Base-by-base conservation (phyloP, 768 basidiomycete genomes). In the Fomitopsis serialis region DNA sequence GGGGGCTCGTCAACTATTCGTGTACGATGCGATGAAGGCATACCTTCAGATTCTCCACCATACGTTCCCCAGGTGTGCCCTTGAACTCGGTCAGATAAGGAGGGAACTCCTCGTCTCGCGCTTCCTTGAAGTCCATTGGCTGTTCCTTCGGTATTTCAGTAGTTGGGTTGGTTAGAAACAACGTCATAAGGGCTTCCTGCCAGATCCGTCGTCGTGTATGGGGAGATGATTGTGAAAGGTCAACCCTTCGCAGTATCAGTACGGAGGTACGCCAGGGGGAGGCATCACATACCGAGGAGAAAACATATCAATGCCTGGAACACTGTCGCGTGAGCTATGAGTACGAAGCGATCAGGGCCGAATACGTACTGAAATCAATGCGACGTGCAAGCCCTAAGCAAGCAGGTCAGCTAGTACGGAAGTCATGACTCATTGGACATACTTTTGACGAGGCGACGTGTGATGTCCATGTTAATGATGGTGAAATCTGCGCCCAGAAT, bases 21-120 rank as follows among this genome's bases (percentile, higher is more conserved):
- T 23, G 8, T 3, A 5, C 40, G 3, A 17, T 32, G 1, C 5
- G 36, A 54, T 55, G 25, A 11, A 11, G 15, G 22, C 43, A n/a
- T 40, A 85, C 89, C 78, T 89, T 90, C 49, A 92, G 68, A 61
- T 89, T 89, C 65, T 91, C 89, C 0, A 82, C 81, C 54, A 88
- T 85, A 55, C 89, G 69, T 64, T 90, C 89, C 11, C 75, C 84
- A 0, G 83, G 82, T 1, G 77, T 75, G 3, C 84, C 85, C 13
- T 63, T 52, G 59, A 90, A 92, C 43, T 75, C 63, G 23, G 89
- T 68, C 1, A 91, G 73, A 63, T 86, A 90, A 0, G 89, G 88
- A 3, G 88, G 82, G 64, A 76, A 85, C 46, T 79, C 78, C 0
- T 72, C 72, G 53, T 84, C 73, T 42, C 73, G 71, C 6, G 81